These are phyloP conservation scores for Fusarium nodosum DNA, from an alignment of 2,329 filamentous ascomycete genomes.

Conservation along the genomic window DNA sequence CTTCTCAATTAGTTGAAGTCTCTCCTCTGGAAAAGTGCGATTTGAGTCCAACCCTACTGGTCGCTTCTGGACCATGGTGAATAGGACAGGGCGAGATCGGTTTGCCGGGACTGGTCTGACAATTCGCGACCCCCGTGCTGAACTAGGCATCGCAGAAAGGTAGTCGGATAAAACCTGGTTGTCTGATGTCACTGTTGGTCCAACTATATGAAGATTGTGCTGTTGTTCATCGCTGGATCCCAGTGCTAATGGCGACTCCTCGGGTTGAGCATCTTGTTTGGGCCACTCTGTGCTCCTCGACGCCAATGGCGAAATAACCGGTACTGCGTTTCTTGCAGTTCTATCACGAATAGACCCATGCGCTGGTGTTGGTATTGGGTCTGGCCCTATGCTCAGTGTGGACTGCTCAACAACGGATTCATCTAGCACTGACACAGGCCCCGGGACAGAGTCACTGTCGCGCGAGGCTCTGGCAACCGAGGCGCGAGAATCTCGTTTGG, in stretches of 20 bases:
- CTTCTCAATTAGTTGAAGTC: slow-evolving; percentile 69
- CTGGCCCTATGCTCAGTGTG: background rate
- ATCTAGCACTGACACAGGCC: background rate
- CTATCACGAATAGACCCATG: background rate
- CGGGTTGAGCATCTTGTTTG: slow-evolving; percentile 14
- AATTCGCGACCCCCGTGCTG: slow-evolving; percentile 50
- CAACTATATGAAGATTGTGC: slow-evolving; percentile 67
- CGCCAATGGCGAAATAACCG: background rate
- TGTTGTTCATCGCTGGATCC: slow-evolving; percentile 56
- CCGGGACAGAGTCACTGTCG: background rate
- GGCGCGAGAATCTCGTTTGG: slow-evolving; percentile 9
- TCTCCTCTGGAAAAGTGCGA: slow-evolving; percentile 58
- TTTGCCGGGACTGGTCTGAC: slow-evolving; percentile 52
- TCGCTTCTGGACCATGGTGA: slow-evolving; percentile 62
- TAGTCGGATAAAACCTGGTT: slow-evolving; percentile 72
- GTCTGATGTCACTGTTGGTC: slow-evolving; percentile 70
- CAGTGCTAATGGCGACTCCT: slow-evolving; percentile 50
- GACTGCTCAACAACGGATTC: slow-evolving; percentile 1
- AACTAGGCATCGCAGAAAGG: slow-evolving; percentile 56
- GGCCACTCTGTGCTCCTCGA: slow-evolving; percentile 8
- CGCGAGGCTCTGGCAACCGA: background rate
- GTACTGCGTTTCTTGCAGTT: background rate
- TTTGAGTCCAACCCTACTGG: slow-evolving; percentile 59
- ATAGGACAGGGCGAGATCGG: slow-evolving; percentile 58
- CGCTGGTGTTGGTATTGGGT: background rate